A percentile compares a stretch with the other conserved stretches of the same genome.
These are phyloP conservation scores for Epithele typhae DNA, from an alignment of 768 basidiomycete species.

Conservation along the genomic window DNA sequence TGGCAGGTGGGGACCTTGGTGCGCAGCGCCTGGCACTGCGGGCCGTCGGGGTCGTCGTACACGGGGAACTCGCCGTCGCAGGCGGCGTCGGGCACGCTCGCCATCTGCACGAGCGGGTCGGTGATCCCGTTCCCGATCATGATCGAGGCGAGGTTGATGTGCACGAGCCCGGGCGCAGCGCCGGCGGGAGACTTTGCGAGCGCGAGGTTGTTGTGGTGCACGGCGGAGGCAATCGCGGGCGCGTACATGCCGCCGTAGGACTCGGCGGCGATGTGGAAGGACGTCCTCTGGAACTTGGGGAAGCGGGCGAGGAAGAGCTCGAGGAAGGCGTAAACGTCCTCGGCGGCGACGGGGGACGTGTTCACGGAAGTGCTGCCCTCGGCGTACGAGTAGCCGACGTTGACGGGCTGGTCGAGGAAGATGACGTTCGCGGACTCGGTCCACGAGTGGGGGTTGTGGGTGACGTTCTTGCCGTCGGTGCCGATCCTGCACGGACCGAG, in stretches of 20 bases:
- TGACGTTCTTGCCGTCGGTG: slow-evolving; percentile 65
- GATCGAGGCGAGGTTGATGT: slow-evolving; percentile 79
- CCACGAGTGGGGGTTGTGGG: slow-evolving; percentile 81
- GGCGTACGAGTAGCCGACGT: slow-evolving; percentile 88
- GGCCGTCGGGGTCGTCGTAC: slow-evolving; percentile 52
- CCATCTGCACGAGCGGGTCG: slow-evolving; percentile 79
- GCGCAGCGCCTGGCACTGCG: slow-evolving; percentile 41
- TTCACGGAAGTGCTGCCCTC: slow-evolving; percentile 70
- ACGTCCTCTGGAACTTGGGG: slow-evolving; percentile 61
- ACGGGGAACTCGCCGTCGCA: slow-evolving; percentile 83
- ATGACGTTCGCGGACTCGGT: slow-evolving; percentile 74
- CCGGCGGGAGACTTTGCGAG: slow-evolving; percentile 18
- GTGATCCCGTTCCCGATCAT: slow-evolving; percentile 88
- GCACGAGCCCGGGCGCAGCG: slow-evolving; percentile 46
- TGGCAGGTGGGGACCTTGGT: slow-evolving; percentile 50
- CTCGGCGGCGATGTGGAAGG: slow-evolving; percentile 81
- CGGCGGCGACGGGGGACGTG: slow-evolving; percentile 79
- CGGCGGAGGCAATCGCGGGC: slow-evolving; percentile 81
- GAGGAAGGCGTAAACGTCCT: slow-evolving; percentile 86
- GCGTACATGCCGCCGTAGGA: slow-evolving; percentile 73
- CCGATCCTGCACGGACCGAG: slow-evolving; percentile 83
- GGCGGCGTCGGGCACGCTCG: slow-evolving; percentile 74
- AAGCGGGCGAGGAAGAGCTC: slow-evolving; percentile 77
- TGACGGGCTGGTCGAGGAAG: slow-evolving; percentile 77
- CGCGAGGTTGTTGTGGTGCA: slow-evolving; percentile 73